Evolutionary conservation across 2,329 filamentous ascomycete species (phyloP).

Genomic region (Colletotrichum sp.): DNA sequence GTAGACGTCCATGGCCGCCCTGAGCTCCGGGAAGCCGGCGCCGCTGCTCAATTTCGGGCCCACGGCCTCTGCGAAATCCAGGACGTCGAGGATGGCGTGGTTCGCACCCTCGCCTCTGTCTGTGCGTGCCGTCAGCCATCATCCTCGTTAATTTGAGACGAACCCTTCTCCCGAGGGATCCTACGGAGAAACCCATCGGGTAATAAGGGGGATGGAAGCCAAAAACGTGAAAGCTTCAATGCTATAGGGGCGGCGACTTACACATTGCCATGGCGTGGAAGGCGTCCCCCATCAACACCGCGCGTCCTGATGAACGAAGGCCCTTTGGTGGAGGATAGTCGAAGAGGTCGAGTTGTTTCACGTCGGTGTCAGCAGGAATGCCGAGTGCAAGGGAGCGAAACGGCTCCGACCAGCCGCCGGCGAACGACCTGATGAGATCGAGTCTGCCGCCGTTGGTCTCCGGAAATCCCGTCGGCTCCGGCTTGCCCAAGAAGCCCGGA

Average conservation of each 20-base stretch:
- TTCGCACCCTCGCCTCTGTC: conserved; percentile 64
- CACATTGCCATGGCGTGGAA: conserved; percentile 66
- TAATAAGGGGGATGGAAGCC: background rate
- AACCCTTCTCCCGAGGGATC: background rate
- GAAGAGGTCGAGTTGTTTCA: conserved; percentile 49
- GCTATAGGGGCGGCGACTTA: conserved; percentile 34
- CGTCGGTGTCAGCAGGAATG: conserved; percentile 45
- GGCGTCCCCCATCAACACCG: conserved; percentile 58
- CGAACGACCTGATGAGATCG: conserved; percentile 46
- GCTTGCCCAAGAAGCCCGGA: conserved; percentile 33
- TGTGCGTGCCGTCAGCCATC: conserved; percentile 28
- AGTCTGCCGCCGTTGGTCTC: conserved; percentile 40
- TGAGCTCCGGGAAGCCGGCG: conserved; percentile 18
- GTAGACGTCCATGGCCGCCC: conserved; percentile 40
- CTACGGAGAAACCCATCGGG: background rate
- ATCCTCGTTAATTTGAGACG: background rate
- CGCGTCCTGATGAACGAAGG: conserved; percentile 41
- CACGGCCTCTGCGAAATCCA: conserved; percentile 44
- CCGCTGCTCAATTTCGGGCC: conserved; percentile 22
- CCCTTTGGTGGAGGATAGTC: conserved; percentile 50
- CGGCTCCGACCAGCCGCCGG: conserved; percentile 52
- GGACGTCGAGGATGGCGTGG: conserved; percentile 58
- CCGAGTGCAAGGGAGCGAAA: conserved; percentile 46
- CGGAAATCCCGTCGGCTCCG: conserved; percentile 43
- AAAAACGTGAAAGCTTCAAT: background rate